Conservation (phyloP, 345 rosid species). For the Citrus glauca region DNA sequence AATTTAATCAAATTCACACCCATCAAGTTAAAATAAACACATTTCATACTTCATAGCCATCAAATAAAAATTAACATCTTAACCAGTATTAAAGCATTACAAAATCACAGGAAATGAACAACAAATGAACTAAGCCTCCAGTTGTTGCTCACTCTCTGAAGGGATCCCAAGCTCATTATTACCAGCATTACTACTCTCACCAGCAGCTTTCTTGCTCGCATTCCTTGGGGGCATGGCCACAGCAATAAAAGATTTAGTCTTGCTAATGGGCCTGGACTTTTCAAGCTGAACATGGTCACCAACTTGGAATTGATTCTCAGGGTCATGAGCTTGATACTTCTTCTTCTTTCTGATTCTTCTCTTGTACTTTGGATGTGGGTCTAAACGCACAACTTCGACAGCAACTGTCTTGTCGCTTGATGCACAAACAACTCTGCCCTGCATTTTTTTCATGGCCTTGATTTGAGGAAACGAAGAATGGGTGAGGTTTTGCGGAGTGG, state of each 20-base stretch:
- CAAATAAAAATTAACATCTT: not conserved
- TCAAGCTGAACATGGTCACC: constrained; percentile 78
- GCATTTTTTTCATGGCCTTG: constrained; percentile 69
- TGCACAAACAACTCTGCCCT: constrained; percentile 80
- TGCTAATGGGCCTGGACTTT: constrained; percentile 78
- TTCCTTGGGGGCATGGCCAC: constrained; percentile 39
- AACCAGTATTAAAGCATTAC: constrained; percentile 1
- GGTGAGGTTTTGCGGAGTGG: constrained; percentile 1
- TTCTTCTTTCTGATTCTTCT: constrained; percentile 84
- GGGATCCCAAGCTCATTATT: constrained; percentile 59
- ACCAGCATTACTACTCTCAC: constrained; percentile 12
- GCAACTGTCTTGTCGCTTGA: constrained; percentile 83
- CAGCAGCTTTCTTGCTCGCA: constrained; percentile 21
- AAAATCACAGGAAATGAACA: not conserved
- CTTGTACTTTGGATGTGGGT: constrained; percentile 84
- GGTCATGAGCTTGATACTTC: constrained; percentile 95
- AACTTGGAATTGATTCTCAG: constrained; percentile 66
- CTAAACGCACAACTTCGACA: constrained; percentile 72
- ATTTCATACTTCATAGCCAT: constrained; percentile 1
- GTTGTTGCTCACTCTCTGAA: constrained; percentile 56
- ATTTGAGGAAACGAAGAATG: constrained; percentile 37
- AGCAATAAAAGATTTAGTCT: constrained; percentile 73
- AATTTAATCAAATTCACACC: not conserved
- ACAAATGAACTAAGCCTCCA: constrained; percentile 15
- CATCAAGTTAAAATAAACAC: not conserved